Conservation (phyloP, 1,284 basidiomycete species). For the Inonotus hispidus region DNA sequence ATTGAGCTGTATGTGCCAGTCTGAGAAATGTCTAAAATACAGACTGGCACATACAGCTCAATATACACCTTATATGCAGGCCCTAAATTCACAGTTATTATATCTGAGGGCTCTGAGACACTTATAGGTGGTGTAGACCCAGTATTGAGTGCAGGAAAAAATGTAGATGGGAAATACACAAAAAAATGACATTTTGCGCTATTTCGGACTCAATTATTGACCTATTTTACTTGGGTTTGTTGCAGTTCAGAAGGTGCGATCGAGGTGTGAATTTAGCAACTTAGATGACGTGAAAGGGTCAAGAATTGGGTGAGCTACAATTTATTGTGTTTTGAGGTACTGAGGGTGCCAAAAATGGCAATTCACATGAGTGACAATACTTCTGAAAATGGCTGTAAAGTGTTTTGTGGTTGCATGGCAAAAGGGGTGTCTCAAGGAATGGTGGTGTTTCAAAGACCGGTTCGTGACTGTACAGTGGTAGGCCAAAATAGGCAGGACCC, state of each 20-base stretch:
- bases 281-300: neutral
- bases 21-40: neutral
- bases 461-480: no score
- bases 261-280: neutral
- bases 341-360: neutral
- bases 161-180: neutral
- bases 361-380: neutral
- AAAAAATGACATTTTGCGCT: neutral
- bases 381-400: no score
- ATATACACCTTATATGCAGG: neutral
- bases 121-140: neutral
- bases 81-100: neutral
- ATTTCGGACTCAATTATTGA: neutral
- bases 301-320: neutral
- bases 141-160: neutral
- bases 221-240: neutral
- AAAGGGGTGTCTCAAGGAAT: no score
- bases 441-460: no score
- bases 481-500: no score
- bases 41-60: neutral
- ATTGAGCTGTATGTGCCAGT: neutral
- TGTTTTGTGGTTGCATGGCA: no score
- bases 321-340: neutral
- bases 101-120: neutral
- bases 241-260: neutral